Conservation (phyloP, 2,329 filamentous ascomycete species). For the Colletotrichum truncatum region DNA sequence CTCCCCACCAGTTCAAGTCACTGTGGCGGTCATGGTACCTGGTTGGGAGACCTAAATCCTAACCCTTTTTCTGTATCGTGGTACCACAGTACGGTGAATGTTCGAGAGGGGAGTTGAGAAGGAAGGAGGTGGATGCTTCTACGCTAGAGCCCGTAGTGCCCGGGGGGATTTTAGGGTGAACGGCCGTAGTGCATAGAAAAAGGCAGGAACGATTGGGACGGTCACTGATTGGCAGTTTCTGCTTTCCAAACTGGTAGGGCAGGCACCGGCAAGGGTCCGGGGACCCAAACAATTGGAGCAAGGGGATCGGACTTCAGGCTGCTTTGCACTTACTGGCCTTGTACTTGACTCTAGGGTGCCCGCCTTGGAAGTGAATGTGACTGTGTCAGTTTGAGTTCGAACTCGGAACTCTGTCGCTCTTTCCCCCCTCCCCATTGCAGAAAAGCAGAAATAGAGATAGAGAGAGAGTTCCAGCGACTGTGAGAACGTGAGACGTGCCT, state of each 20-base stretch:
- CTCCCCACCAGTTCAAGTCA: no score
- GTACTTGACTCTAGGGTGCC: neutral
- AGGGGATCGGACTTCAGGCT: neutral
- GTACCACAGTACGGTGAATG: slow-evolving; percentile 12
- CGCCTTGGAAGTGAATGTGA: neutral
- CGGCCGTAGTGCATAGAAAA: neutral
- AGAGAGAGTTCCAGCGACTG: neutral
- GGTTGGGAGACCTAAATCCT: neutral
- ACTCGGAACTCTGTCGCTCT: neutral
- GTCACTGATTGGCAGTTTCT: neutral
- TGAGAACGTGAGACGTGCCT: neutral
- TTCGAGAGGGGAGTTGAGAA: neutral
- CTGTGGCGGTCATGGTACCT: neutral
- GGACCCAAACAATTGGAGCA: slow-evolving; percentile 3
- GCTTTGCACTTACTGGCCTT: neutral
- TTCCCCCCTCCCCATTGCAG: neutral
- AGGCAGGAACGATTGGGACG: neutral
- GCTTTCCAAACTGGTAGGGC: slow-evolving; percentile 8
- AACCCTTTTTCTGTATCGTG: neutral
- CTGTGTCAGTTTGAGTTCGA: neutral
- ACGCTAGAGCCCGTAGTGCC: neutral
- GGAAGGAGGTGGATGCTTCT: no score
- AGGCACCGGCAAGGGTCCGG: slow-evolving; percentile 2
- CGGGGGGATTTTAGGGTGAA: neutral
- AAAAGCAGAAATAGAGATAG: no score